phyloP scores from a whole-genome alignment of 768 basidiomycete genomes.

The Russula griseocarnosa region DNA sequence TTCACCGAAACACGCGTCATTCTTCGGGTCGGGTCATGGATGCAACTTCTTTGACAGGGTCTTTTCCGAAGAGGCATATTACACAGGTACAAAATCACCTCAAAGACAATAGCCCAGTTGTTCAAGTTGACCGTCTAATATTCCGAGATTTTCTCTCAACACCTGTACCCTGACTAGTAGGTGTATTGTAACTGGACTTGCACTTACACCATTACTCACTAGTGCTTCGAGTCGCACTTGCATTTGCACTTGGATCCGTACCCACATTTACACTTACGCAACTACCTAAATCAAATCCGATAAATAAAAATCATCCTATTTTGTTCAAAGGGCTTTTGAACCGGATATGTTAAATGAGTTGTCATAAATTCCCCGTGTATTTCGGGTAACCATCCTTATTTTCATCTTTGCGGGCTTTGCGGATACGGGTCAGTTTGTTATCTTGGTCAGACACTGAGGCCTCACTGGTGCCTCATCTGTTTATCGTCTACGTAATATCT shows the following conservation, averaged over 20 bases:
- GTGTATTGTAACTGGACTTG: background rate
- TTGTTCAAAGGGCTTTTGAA: background rate
- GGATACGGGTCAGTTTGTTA: background rate
- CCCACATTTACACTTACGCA: background rate
- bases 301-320: background rate
- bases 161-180: background rate
- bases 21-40: background rate
- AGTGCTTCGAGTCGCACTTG: too few relatives aligned
- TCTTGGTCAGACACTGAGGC: background rate
- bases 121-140: background rate
- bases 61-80: background rate
- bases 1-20: background rate
- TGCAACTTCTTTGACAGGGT: background rate
- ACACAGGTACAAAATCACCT: background rate
- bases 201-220: background rate
- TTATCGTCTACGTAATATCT: background rate
- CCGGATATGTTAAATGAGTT: background rate
- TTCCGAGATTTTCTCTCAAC: background rate
- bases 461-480: background rate
- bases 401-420: too few relatives aligned
- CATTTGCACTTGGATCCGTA: background rate
- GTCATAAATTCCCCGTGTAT: background rate
- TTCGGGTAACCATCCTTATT: background rate
- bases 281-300: background rate
- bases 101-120: background rate